Conservation (phyloP, 495 filamentous ascomycete species). For the Penicillium antarcticum region DNA sequence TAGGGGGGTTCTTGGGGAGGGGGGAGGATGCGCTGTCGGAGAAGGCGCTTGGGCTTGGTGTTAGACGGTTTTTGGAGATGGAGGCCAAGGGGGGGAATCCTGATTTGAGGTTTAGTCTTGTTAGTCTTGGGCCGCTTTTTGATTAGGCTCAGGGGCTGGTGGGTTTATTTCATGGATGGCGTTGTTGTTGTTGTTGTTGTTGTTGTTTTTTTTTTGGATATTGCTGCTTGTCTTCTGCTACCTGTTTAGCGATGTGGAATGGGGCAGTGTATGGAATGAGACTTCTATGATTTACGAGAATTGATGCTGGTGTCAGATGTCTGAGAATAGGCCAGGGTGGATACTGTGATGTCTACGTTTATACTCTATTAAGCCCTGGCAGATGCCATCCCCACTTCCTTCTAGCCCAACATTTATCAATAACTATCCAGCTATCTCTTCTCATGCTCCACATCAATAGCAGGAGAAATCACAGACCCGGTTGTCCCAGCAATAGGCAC, state of each 20-base stretch:
- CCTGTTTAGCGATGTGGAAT: neutral
- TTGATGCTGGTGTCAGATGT: no score
- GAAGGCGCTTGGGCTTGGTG: constrained; percentile 59
- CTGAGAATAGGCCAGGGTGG: no score
- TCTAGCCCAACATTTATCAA: no score
- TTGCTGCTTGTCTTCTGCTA: no score
- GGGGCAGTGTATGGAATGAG: no score
- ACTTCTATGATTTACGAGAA: no score
- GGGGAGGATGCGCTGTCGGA: constrained; percentile 69
- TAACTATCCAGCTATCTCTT: neutral
- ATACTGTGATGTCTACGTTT: no score
- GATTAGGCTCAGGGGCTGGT: constrained; percentile 39
- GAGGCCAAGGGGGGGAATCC: constrained; percentile 53
- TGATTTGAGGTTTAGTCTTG: constrained; percentile 73
- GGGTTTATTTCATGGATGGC: neutral
- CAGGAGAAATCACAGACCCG: neutral
- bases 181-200: no score
- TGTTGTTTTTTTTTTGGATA: no score
- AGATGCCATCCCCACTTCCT: no score
- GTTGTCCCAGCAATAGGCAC: neutral
- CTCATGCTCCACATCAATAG: neutral
- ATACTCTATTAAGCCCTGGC: no score
- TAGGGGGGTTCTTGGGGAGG: constrained; percentile 48
- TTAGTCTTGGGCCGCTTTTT: constrained; percentile 64
- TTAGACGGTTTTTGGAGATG: constrained; percentile 57